Base-by-base conservation (phyloP, 2,329 filamentous ascomycete species). In the Alternaria triticimaculans region DNA sequence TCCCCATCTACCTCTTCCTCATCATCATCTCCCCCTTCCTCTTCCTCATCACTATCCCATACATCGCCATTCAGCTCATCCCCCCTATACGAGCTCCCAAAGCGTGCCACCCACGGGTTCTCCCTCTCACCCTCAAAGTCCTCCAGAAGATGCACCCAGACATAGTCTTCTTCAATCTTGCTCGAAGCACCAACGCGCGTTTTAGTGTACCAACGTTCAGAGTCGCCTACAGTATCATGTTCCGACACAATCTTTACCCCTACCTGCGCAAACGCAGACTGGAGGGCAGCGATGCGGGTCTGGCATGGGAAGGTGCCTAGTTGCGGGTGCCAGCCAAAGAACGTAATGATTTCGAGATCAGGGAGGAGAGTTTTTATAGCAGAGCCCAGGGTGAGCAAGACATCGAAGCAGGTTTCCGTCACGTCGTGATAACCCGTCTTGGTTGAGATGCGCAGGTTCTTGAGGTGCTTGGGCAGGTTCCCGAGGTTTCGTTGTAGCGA, bases 261-360 rank as follows among this genome's bases (percentile, higher is more conserved):
- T 20, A 10, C 33, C 23, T 55, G 21, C 2, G 54, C 55, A 28
- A 50, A 54, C 11, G n/a, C 59, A 12, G 23, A 12, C 30, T 62
- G 55, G 11, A 64, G 21, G 21, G 25, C 43, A 3, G 37, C 44
- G 33, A 62, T 9, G 14, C 28, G 12, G 1, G 33, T 62, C 25
- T 64, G 62, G 23, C 62, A 58, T 0, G 62, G 44, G 6, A 64
- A 64, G 12, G 37, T 58, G 11, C 62, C 58, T 9, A 43, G 30
- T 15, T 62, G 20, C 2, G 54, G 58, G 14, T 58, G 15, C 62
- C 62, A 64, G 44, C 26, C 58, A 10, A 46, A 18, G 21, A 64
- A 28, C 20, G 37, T 30, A 3, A 64, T 23, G 7, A 12, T 33
- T 8, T n/a, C 43, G 9, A 64, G 44, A 20, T 28, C 6, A 11